Evolutionary conservation across 208 protist species (phyloP), one percentile per base, ranked within the genome.

Genomic region (Balamuthia mandrillaris): DNA sequence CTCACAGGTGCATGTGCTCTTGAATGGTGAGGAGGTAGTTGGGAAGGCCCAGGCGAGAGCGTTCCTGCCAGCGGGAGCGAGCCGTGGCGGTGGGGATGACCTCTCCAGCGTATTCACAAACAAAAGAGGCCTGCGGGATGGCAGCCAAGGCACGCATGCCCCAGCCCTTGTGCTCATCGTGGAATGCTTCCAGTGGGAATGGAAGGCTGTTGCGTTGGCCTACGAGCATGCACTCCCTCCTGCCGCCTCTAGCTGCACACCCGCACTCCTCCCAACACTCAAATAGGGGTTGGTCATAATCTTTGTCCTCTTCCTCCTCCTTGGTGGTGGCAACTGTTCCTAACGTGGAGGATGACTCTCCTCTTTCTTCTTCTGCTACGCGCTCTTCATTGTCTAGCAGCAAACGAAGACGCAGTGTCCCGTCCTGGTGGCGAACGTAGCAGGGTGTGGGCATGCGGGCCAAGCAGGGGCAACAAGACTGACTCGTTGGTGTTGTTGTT

Each of bases 71-170:
- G 1, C 68, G 68, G 3, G 33, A 29, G 14, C 58, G 41, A 3
- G 68, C 41, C 68, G 52, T 49, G n/a, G 33, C 45, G 5, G 68
- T 78, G 44, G 27, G 12, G 45, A 83, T 45, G 39, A 83, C 56
- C 54, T 83, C 77, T n/a, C 77, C 77, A 45, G 42, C 58, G 24
- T 83, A 83, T 54, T 83, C 77, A 31, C 77, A 41, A 14, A 83
- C 77, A 61, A 70, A 83, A 24, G 63, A 12, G 65, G 51, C 75
- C 45, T n/a, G 9, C 1, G 0, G 3, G 18, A 82, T 6, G 7
- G 45, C 33, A 4, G 16, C 27, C 4, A 61, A 41, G 14, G 52
- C 33, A 3, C 58, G 33, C 56, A 83, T 54, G 37, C 27, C 3
- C 77, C 77, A 83, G 29, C 77, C 77, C 41, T 83, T 83, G 27